Conservation (phyloP, 345 rosid species). For the Lepidium didymum region DNA sequence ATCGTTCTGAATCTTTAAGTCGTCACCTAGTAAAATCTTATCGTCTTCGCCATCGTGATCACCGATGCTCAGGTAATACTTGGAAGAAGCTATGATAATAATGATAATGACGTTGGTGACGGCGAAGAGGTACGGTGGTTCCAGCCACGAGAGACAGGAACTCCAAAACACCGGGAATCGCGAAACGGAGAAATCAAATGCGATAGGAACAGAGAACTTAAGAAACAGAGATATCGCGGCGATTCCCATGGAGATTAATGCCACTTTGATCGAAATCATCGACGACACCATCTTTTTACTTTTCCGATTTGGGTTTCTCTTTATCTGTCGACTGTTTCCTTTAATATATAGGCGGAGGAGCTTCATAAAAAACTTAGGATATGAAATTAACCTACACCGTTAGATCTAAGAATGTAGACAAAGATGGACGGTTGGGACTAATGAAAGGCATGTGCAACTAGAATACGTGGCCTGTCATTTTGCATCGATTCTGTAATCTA, state of each 20-base stretch:
- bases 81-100: constrained; percentile 45
- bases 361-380: neutral
- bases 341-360: constrained; percentile 22
- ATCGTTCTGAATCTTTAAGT: neutral
- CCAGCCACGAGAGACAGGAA: constrained; percentile 44
- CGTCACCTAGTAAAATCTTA: neutral
- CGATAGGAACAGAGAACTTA: constrained; percentile 31
- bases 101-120: constrained; percentile 49
- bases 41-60: neutral
- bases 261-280: constrained; percentile 23
- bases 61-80: constrained; percentile 9
- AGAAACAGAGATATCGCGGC: constrained; percentile 28
- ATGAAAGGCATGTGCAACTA: neutral
- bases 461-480: neutral
- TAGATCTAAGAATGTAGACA: neutral
- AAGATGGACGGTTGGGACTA: neutral
- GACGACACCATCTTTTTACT: constrained; percentile 26
- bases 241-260: constrained; percentile 35
- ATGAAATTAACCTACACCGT: constrained; percentile 1
- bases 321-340: neutral
- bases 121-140: constrained; percentile 51
- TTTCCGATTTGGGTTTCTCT: neutral
- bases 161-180: constrained; percentile 35
- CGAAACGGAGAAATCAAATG: constrained; percentile 27
- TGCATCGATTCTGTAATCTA: neutral